These are phyloP conservation scores for Aureobasidium melanogenum DNA, from an alignment of 2,329 filamentous ascomycete species.

Conservation along the genomic window DNA sequence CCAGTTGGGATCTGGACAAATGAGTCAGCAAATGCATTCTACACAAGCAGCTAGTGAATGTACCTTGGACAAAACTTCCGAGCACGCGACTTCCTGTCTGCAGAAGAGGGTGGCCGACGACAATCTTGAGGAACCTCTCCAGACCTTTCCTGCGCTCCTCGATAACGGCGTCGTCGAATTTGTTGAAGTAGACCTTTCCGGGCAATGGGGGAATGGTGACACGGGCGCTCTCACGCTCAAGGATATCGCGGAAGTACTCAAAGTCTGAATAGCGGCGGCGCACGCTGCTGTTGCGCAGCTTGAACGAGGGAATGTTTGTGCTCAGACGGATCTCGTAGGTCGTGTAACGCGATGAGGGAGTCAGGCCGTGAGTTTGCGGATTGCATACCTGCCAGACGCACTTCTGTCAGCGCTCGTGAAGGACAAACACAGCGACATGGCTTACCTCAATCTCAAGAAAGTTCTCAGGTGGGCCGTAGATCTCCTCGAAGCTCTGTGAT, in stretches of 20 bases:
- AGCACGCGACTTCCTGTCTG: slow-evolving; percentile 97
- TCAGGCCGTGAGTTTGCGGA: slow-evolving; percentile 88
- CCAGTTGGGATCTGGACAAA: slow-evolving; percentile 65
- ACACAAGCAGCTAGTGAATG: slow-evolving; percentile 18
- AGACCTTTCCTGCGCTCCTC: slow-evolving; percentile 85
- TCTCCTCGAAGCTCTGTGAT: slow-evolving; percentile 95
- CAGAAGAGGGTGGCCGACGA: slow-evolving; percentile 88
- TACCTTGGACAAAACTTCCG: slow-evolving; percentile 93
- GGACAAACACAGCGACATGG: slow-evolving; percentile 9
- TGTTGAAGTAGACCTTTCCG: slow-evolving; percentile 95
- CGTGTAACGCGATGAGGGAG: slow-evolving; percentile 65
- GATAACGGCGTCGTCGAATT: slow-evolving; percentile 97
- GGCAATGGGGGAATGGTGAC: slow-evolving; percentile 94
- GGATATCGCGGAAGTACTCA: slow-evolving; percentile 95
- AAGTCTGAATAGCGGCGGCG: slow-evolving; percentile 95
- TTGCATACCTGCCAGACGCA: slow-evolving; percentile 63
- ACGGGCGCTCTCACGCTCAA: slow-evolving; percentile 87
- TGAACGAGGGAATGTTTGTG: slow-evolving; percentile 98
- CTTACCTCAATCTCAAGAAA: slow-evolving; percentile 93
- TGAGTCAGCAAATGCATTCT: background rate
- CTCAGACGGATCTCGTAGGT: slow-evolving; percentile 97
- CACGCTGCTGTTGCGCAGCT: slow-evolving; percentile 74
- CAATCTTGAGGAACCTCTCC: slow-evolving; percentile 94
- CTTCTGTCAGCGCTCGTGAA: background rate
- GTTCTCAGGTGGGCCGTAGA: slow-evolving; percentile 97